A percentile compares a stretch with the other conserved stretches of the same genome.
These are phyloP conservation scores for Baeospora myosura DNA, from an alignment of 1,284 basidiomycete species.

Conservation along the genomic window DNA sequence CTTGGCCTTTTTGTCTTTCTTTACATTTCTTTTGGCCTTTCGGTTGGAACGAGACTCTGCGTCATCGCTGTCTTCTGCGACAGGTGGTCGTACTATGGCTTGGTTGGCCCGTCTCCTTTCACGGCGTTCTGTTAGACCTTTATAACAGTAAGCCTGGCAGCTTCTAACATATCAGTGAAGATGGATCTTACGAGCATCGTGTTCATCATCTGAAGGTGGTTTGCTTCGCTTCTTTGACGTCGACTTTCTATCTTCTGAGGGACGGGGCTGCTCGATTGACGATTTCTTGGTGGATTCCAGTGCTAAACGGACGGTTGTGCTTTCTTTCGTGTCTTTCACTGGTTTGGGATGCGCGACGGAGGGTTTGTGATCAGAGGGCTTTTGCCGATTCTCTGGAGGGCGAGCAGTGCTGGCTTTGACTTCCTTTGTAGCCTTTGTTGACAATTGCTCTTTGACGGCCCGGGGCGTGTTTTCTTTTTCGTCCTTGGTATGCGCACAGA, in stretches of 20 bases:
- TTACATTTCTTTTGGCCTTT: slow-evolving; percentile 12
- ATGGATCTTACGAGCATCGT: slow-evolving; percentile 24
- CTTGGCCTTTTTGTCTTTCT: slow-evolving; percentile 28
- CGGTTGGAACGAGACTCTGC: slow-evolving; percentile 13
- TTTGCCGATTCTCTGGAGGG: too few relatives aligned
- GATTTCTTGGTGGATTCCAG: too few relatives aligned
- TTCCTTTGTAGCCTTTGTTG: too few relatives aligned
- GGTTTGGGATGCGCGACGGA: too few relatives aligned
- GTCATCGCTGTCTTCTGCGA: slow-evolving; percentile 5
- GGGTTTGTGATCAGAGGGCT: slow-evolving; percentile 6
- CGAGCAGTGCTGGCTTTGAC: too few relatives aligned
- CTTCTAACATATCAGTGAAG: neutral
- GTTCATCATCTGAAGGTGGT: slow-evolving; percentile 22
- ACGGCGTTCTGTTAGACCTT: slow-evolving; percentile 50
- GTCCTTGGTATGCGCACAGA: slow-evolving; percentile 3
- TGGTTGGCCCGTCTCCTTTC: slow-evolving; percentile 47
- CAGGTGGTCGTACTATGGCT: slow-evolving; percentile 37
- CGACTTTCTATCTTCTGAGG: too few relatives aligned
- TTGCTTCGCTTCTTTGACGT: too few relatives aligned
- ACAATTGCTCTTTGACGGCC: too few relatives aligned
- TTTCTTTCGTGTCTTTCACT: too few relatives aligned
- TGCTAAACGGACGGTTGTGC: too few relatives aligned
- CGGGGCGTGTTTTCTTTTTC: slow-evolving; percentile 1
- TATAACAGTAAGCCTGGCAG: neutral
- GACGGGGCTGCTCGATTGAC: too few relatives aligned